Evolutionary conservation across 345 rosid species (phyloP).

Genomic region (Hibiscus mutabilis): DNA sequence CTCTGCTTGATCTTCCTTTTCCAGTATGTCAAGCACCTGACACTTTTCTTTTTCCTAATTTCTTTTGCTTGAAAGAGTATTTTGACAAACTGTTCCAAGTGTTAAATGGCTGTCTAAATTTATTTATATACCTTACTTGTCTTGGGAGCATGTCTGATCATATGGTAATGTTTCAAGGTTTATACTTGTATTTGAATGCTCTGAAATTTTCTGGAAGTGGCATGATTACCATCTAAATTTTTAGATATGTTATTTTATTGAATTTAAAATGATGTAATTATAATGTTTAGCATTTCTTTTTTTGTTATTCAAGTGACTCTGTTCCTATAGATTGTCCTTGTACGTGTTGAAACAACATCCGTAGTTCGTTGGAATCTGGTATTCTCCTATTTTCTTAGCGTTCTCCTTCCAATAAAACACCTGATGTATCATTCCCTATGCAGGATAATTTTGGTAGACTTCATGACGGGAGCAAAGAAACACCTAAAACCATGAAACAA

Average conservation of each 20-base stretch:
- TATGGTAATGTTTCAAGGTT: neutral
- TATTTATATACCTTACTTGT: neutral
- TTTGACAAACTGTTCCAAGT: neutral
- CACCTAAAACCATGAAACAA: conserved; percentile 81
- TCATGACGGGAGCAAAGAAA: conserved; percentile 86
- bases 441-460: conserved; percentile 89
- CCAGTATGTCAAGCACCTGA: conserved; percentile 44
- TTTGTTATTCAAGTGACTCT: neutral
- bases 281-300: neutral
- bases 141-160: neutral
- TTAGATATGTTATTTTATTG: neutral
- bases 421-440: conserved; percentile 11
- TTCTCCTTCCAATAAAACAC: neutral
- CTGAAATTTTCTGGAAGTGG: neutral
- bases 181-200: neutral
- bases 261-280: no score
- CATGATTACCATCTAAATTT: neutral
- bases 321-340: neutral
- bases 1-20: conserved; percentile 82
- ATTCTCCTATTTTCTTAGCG: neutral
- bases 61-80: neutral
- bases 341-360: neutral
- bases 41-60: neutral
- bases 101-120: neutral
- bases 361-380: neutral